Evolutionary conservation across 1,284 basidiomycete species (phyloP).

Genomic region (Rhodotorula sp.): DNA sequence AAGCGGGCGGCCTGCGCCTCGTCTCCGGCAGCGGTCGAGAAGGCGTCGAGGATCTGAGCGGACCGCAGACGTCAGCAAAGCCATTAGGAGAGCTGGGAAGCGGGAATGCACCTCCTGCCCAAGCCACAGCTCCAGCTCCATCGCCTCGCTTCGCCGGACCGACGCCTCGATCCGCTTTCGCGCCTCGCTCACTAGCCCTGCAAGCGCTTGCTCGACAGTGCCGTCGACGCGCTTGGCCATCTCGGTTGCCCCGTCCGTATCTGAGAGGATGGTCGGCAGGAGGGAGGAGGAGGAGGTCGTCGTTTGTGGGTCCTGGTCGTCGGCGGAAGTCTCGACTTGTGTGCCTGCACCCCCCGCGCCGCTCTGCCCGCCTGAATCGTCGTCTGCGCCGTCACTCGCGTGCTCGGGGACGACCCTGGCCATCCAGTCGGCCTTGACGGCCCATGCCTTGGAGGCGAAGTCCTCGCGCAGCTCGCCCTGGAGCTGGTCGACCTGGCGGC

Average conservation of each 20-base stretch:
- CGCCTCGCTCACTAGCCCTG: neutral
- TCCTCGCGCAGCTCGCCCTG: constrained; percentile 17
- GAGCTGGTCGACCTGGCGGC: constrained; percentile 5
- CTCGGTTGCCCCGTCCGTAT: constrained; percentile 8
- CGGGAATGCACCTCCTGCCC: constrained; percentile 10
- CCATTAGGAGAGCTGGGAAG: too few species aligned
- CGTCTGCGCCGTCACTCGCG: neutral
- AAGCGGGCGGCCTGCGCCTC: constrained; percentile 5
- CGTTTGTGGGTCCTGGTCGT: neutral
- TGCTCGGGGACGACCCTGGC: constrained; percentile 10
- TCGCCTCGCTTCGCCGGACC: neutral
- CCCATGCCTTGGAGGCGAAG: neutral
- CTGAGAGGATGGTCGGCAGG: constrained; percentile 18
- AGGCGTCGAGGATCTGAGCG: constrained; percentile 14
- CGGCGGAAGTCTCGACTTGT: neutral
- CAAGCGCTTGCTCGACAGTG: neutral
- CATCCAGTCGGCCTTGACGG: constrained; percentile 24
- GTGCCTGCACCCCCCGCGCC: too few species aligned
- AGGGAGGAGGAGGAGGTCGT: neutral
- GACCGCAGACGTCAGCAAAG: neutral
- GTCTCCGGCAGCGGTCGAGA: neutral
- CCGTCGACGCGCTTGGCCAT: constrained; percentile 15
- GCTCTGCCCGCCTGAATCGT: neutral
- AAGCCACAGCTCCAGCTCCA: constrained; percentile 26
- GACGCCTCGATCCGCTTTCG: neutral